Evolutionary conservation across 768 basidiomycete species (phyloP).

Genomic region (Amanita thiersii): DNA sequence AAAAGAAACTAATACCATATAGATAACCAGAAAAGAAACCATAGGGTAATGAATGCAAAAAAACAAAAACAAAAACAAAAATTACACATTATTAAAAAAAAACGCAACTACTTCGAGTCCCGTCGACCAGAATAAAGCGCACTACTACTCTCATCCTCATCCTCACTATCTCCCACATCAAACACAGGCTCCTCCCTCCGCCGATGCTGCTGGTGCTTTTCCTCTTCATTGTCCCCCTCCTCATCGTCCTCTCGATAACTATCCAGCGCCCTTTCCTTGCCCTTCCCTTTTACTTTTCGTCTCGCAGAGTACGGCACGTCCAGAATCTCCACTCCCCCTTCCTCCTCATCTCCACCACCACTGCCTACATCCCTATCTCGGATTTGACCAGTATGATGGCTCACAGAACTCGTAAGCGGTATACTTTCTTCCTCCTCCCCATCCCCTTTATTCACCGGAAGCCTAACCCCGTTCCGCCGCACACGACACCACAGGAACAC

Average conservation of each 20-base stretch:
- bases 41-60: too few relatives aligned
- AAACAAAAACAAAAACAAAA: too few relatives aligned
- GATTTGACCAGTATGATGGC: background rate
- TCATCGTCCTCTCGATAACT: conserved; percentile 3
- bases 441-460: conserved; percentile 24
- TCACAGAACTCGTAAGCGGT: conserved; percentile 2
- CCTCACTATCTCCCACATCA: conserved; percentile 7
- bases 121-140: background rate
- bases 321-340: background rate
- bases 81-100: too few relatives aligned
- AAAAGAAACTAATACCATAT: too few relatives aligned
- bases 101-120: background rate
- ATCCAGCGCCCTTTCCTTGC: background rate
- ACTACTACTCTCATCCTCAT: background rate
- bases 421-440: conserved; percentile 41
- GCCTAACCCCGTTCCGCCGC: conserved; percentile 36
- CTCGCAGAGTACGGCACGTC: background rate
- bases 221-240: too few relatives aligned
- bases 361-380: too few relatives aligned
- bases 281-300: conserved; percentile 2
- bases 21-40: too few relatives aligned
- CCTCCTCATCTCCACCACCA: conserved; percentile 2
- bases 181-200: conserved; percentile 5
- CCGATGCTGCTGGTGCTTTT: too few relatives aligned
- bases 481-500: conserved; percentile 75